phyloP scores from a whole-genome alignment of 306 rosid species.

The Vigna mungo region DNA sequence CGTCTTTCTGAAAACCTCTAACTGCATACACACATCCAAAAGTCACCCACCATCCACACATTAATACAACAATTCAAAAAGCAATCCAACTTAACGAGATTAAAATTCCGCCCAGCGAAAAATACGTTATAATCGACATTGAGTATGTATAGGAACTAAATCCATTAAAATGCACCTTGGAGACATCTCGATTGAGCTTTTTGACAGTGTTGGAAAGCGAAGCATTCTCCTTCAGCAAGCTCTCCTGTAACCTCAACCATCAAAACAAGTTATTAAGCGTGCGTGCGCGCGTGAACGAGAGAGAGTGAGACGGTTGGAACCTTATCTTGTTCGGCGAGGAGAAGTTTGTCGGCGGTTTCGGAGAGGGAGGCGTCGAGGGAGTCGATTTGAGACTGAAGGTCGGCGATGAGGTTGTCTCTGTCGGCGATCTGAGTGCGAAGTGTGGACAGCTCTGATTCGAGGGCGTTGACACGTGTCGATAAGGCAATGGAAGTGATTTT shows the following conservation, averaged over 20 bases:
- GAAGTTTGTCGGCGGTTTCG: constrained; percentile 63
- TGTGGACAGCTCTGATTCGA: constrained; percentile 64
- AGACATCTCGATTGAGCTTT: constrained; percentile 91
- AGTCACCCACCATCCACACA: constrained; percentile 11
- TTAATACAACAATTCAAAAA: background rate
- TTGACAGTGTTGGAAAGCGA: constrained; percentile 68
- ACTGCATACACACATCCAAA: constrained; percentile 54
- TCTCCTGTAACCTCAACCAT: constrained; percentile 56
- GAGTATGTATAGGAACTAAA: background rate
- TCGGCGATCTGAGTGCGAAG: constrained; percentile 65
- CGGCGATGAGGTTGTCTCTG: constrained; percentile 66
- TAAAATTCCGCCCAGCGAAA: background rate
- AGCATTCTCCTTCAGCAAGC: constrained; percentile 71
- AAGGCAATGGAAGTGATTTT: constrained; percentile 89
- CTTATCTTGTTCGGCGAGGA: constrained; percentile 64
- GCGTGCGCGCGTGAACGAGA: background rate
- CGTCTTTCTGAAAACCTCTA: constrained; percentile 90
- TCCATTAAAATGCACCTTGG: constrained; percentile 64
- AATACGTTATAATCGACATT: background rate
- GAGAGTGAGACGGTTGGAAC: constrained; percentile 43
- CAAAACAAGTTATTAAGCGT: background rate
- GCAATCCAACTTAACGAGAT: background rate
- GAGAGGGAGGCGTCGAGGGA: constrained; percentile 74
- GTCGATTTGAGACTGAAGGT: constrained; percentile 71
- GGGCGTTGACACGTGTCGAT: constrained; percentile 79